Conservation (phyloP, 768 basidiomycete genomes). For the Jaapia argillacea region DNA sequence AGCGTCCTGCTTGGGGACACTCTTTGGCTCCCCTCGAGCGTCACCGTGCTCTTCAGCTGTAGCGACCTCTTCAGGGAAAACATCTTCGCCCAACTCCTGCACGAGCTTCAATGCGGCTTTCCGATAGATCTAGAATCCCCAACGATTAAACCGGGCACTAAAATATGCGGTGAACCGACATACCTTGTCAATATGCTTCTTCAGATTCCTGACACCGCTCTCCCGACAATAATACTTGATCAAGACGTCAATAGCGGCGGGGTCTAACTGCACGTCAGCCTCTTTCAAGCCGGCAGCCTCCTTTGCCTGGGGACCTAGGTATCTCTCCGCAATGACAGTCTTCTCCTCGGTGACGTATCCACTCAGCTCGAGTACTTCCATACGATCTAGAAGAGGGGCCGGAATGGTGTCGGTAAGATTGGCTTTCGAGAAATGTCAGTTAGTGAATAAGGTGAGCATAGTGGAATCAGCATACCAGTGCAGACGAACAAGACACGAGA, state of each 20-base stretch:
- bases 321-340: constrained; percentile 75
- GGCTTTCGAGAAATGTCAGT: constrained; percentile 27
- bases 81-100: constrained; percentile 79
- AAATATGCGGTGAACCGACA: background rate
- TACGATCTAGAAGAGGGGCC: constrained; percentile 86
- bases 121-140: constrained; percentile 77
- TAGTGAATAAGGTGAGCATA: constrained; percentile 1
- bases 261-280: constrained; percentile 74
- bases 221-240: constrained; percentile 98
- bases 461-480: constrained; percentile 52
- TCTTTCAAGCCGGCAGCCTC: constrained; percentile 80
- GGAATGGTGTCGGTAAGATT: constrained; percentile 93
- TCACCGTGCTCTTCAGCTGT: constrained; percentile 9
- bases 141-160: background rate
- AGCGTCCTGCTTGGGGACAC: constrained; percentile 43
- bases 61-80: constrained; percentile 50
- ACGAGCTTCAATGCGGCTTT: constrained; percentile 93
- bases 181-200: constrained; percentile 99
- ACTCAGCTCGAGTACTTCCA: constrained; percentile 93
- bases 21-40: constrained; percentile 8
- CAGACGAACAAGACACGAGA: constrained; percentile 97
- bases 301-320: constrained; percentile 89
- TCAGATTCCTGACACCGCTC: constrained; percentile 91
- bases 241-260: constrained; percentile 70
- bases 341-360: constrained; percentile 96